phyloP scores from a whole-genome alignment of 1,284 basidiomycete genomes.

The Inonotus hispidus region DNA sequence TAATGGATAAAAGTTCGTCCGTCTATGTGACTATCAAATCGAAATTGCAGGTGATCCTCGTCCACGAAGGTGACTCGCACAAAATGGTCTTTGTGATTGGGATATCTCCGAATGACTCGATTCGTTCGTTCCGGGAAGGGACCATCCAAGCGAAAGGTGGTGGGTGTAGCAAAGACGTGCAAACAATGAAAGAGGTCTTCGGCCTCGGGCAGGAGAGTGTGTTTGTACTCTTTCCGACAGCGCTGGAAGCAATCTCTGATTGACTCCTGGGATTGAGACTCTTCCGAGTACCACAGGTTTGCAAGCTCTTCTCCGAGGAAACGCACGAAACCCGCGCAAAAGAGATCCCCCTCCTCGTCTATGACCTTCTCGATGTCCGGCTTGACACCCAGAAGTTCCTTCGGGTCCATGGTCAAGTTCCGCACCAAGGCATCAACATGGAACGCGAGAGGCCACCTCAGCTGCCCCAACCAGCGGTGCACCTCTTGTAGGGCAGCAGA shows the following conservation, averaged over 20 bases:
- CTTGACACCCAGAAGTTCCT: conserved; percentile 35
- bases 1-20: conserved; percentile 38
- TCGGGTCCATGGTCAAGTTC: conserved; percentile 37
- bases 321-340: conserved; percentile 37
- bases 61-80: conserved; percentile 61
- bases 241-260: conserved; percentile 35
- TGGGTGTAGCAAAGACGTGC: conserved; percentile 57
- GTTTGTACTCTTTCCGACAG: conserved; percentile 27
- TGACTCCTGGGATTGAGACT: conserved; percentile 23
- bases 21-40: conserved; percentile 48
- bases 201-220: conserved; percentile 24
- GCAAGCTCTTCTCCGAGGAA: conserved; percentile 33
- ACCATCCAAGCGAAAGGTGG: conserved; percentile 50
- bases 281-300: conserved; percentile 28
- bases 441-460: conserved; percentile 48
- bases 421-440: conserved; percentile 48
- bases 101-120: conserved; percentile 51
- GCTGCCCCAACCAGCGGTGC: conserved; percentile 31
- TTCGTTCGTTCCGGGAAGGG: conserved; percentile 64
- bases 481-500: conserved; percentile 29
- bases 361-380: not conserved
- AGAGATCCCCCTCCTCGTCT: conserved; percentile 28
- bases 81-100: conserved; percentile 47
- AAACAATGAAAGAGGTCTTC: conserved; percentile 47
- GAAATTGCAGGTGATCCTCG: conserved; percentile 45